A percentile compares a stretch with the other conserved stretches of the same genome.
These are phyloP conservation scores for Phytophthora pseudosyringae DNA, from an alignment of 352 stramenopile species.

Conservation along the genomic window DNA sequence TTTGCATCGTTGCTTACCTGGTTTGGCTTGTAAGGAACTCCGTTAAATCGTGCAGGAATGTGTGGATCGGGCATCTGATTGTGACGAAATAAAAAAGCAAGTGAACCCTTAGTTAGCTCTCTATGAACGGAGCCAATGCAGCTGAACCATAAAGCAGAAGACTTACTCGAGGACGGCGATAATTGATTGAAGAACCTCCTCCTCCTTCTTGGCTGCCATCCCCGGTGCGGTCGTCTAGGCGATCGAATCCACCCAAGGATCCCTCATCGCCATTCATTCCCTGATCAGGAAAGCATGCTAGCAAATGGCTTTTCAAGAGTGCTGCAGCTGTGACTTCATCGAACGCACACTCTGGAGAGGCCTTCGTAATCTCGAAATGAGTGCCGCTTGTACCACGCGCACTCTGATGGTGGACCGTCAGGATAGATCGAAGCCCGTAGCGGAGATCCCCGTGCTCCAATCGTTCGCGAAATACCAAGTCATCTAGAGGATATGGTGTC, in stretches of 20 bases:
- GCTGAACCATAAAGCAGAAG: neutral
- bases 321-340: conserved; percentile 16
- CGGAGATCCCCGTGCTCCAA: conserved; percentile 51
- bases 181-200: conserved; percentile 21
- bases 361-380: conserved; percentile 29
- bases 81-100: neutral
- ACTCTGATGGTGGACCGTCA: conserved; percentile 60
- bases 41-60: conserved; percentile 67
- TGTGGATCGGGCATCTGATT: conserved; percentile 55
- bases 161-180: conserved; percentile 25
- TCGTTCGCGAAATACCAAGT: conserved; percentile 56
- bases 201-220: conserved; percentile 10
- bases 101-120: neutral
- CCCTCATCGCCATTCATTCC: neutral
- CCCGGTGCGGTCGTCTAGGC: neutral
- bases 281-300: neutral
- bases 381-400: conserved; percentile 23
- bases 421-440: conserved; percentile 50
- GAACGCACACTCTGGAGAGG: conserved; percentile 27
- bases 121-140: neutral
- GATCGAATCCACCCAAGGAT: neutral
- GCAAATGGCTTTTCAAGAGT: conserved; percentile 9
- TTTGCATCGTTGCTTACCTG: conserved; percentile 33
- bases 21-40: conserved; percentile 61
- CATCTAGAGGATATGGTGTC: conserved; percentile 53